These are phyloP conservation scores for Gautieria morchelliformis DNA, from an alignment of 768 basidiomycete species.

Conservation along the genomic window DNA sequence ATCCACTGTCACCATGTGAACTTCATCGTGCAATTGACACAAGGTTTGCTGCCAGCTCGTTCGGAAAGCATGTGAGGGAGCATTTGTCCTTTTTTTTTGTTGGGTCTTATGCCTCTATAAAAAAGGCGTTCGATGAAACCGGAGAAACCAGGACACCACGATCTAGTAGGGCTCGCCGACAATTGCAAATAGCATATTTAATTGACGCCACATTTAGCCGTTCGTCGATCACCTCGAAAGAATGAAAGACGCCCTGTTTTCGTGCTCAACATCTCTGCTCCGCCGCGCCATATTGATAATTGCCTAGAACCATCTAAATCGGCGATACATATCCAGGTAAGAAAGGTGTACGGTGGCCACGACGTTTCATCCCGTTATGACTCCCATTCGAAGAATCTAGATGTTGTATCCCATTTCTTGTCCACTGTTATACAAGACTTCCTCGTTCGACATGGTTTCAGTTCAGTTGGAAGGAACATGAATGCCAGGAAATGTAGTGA, in stretches of 20 bases:
- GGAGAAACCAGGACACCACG: conserved; percentile 40
- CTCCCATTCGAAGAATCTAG: conserved; percentile 40
- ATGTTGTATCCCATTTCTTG: conserved; percentile 46
- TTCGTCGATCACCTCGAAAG: conserved; percentile 69
- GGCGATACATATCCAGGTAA: conserved; percentile 57
- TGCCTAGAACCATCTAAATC: conserved; percentile 73
- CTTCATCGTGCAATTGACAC: conserved; percentile 61
- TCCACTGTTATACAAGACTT: conserved; percentile 51
- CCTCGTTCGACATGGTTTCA: conserved; percentile 55
- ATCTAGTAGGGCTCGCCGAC: conserved; percentile 27
- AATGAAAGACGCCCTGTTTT: conserved; percentile 73
- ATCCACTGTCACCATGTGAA: conserved; percentile 55
- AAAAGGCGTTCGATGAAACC: conserved; percentile 59
- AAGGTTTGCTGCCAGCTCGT: conserved; percentile 57
- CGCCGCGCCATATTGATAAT: conserved; percentile 62
- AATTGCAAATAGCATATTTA: not conserved
- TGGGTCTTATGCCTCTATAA: not conserved
- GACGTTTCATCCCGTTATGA: conserved; percentile 5
- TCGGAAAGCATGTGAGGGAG: conserved; percentile 56
- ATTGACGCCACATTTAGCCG: conserved; percentile 27
- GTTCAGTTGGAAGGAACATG: conserved; percentile 15
- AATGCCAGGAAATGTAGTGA: conserved; percentile 8
- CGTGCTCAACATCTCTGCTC: conserved; percentile 65
- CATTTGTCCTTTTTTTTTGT: not conserved
- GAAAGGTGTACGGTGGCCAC: conserved; percentile 5